A percentile compares a stretch with the other conserved stretches of the same genome.
Evolutionary conservation across 164 flowering plant genomes (phyloP).

Genomic region (Vitis cinerea): DNA sequence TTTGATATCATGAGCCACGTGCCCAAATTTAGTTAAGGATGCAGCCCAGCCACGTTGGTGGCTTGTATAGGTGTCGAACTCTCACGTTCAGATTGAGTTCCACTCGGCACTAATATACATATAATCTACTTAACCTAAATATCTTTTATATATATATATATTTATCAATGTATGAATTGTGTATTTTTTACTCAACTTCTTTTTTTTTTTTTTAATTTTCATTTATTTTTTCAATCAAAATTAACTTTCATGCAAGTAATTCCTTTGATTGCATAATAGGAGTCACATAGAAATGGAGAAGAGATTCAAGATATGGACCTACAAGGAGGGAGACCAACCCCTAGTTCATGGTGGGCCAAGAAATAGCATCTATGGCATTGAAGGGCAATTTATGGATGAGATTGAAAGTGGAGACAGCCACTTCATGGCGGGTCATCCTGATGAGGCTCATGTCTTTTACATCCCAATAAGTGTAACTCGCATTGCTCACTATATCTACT

Average conservation of each 20-base stretch:
- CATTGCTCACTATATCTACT: constrained; percentile 37
- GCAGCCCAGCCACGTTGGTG: too few relatives aligned
- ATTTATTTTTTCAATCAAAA: neutral
- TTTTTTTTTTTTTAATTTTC: neutral
- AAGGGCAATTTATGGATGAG: constrained; percentile 67
- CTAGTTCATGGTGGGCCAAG: constrained; percentile 53
- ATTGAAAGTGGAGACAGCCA: constrained; percentile 34
- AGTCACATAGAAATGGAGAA: constrained; percentile 77
- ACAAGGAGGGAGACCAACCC: constrained; percentile 69
- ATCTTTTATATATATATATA: too few relatives aligned
- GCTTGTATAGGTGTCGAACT: too few relatives aligned
- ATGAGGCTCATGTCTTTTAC: constrained; percentile 56
- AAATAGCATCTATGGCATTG: constrained; percentile 50
- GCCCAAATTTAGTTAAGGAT: too few relatives aligned
- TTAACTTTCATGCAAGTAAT: neutral
- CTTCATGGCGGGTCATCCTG: constrained; percentile 39
- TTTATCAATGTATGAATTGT: too few relatives aligned
- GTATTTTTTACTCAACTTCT: too few relatives aligned
- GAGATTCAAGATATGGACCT: constrained; percentile 61
- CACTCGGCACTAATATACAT: too few relatives aligned
- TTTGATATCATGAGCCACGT: too few relatives aligned
- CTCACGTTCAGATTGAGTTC: too few relatives aligned
- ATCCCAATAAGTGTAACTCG: constrained; percentile 52
- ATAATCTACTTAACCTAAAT: too few relatives aligned
- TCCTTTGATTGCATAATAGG: constrained; percentile 21